phyloP scores from a whole-genome alignment of 2,329 filamentous ascomycete genomes.

The Knoxdaviesia capensis region DNA sequence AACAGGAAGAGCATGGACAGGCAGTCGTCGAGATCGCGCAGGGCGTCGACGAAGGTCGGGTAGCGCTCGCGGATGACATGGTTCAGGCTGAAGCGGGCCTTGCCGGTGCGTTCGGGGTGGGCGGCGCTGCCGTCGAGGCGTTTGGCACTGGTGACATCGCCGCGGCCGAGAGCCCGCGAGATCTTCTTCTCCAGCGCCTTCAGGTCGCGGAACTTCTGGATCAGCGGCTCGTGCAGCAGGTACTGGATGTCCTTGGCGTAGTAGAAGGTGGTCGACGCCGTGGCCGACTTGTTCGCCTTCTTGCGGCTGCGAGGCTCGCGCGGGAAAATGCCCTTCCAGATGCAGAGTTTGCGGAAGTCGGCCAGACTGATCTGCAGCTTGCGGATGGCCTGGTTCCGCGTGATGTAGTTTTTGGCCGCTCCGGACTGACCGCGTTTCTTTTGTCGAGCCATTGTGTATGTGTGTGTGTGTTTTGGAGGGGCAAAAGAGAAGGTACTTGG shows the following conservation, averaged over 20 bases:
- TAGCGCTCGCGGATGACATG: constrained; percentile 97
- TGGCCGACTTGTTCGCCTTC: constrained; percentile 84
- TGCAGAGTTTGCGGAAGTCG: constrained; percentile 94
- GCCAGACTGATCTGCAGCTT: constrained; percentile 95
- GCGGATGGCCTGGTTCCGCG: constrained; percentile 85
- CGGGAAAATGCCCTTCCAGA: constrained; percentile 99
- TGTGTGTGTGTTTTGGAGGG: not conserved
- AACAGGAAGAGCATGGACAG: constrained; percentile 95
- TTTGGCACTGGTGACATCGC: constrained; percentile 74
- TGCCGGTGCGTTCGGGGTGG: constrained; percentile 75
- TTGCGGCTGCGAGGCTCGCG: constrained; percentile 93
- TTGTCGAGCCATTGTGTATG: constrained; percentile 43
- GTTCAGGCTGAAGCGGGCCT: constrained; percentile 77
- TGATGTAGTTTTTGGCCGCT: constrained; percentile 96
- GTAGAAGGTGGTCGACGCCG: constrained; percentile 79
- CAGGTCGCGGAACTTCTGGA: constrained; percentile 90
- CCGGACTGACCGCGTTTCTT: constrained; percentile 90
- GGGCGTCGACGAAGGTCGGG: constrained; percentile 84
- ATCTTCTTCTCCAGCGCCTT: constrained; percentile 98
- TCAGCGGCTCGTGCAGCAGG: constrained; percentile 83
- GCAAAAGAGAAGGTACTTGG: constrained; percentile 1
- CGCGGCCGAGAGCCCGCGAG: constrained; percentile 71
- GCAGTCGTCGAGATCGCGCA: constrained; percentile 90
- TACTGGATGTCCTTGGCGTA: constrained; percentile 95
- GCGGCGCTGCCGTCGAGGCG: constrained; percentile 73